A percentile compares a stretch with the other conserved stretches of the same genome.
Conservation (phyloP, 2,329 filamentous ascomycete genomes). For the Phoma sp. region DNA sequence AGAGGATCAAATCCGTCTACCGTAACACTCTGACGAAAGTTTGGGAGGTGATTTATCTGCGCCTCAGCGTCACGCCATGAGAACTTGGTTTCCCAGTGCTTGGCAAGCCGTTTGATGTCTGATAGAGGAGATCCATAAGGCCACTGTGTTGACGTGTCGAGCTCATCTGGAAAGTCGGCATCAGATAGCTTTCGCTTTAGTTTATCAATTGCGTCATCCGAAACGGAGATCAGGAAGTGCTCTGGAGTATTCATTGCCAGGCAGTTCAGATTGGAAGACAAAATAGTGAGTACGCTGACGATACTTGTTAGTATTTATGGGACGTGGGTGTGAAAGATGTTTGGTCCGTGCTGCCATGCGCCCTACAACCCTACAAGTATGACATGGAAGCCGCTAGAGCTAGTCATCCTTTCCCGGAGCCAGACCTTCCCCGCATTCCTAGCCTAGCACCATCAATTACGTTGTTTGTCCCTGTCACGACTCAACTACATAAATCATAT, state of each 20-base stretch:
- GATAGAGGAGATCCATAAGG: slow-evolving; percentile 65
- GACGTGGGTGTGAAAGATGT: too few relatives aligned
- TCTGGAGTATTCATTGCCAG: slow-evolving; percentile 19
- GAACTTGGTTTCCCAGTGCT: slow-evolving; percentile 62
- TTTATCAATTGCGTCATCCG: slow-evolving; percentile 56
- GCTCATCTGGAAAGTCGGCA: slow-evolving; percentile 63
- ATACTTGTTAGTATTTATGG: too few relatives aligned
- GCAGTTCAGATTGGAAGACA: background rate
- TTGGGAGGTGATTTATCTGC: slow-evolving; percentile 65
- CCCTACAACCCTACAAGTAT: too few relatives aligned
- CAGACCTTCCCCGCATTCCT: slow-evolving; percentile 1
- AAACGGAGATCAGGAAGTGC: slow-evolving; percentile 36
- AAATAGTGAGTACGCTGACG: background rate
- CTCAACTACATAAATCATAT: too few relatives aligned
- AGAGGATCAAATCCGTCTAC: slow-evolving; percentile 66
- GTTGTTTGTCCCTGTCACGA: too few relatives aligned
- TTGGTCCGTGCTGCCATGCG: too few relatives aligned
- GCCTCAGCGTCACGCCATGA: slow-evolving; percentile 68
- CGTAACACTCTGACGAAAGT: slow-evolving; percentile 61
- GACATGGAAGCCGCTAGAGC: background rate
- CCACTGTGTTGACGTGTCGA: slow-evolving; percentile 55
- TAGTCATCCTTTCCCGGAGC: slow-evolving; percentile 1
- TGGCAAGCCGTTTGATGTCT: slow-evolving; percentile 65
- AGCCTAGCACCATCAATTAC: background rate
- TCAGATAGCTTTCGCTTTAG: slow-evolving; percentile 62